phyloP scores from a whole-genome alignment of 169 alveolate genomes.

The Eimeria sp. region DNA sequence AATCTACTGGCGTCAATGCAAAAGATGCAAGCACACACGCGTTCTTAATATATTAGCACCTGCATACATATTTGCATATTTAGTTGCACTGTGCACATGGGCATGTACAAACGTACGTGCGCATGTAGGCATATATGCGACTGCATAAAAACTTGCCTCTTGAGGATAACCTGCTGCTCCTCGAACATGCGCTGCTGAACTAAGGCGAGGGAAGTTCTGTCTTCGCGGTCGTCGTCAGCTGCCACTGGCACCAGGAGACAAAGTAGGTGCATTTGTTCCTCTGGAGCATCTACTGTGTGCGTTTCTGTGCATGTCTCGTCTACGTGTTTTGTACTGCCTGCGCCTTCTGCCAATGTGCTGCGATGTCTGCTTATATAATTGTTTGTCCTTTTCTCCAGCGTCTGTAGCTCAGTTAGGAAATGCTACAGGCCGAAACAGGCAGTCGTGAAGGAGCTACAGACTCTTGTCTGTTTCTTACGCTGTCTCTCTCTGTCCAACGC shows the following conservation, averaged over 20 bases:
- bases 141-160: background rate
- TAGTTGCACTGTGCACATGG: background rate
- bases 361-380: background rate
- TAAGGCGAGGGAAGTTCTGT: background rate
- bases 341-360: background rate
- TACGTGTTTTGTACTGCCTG: background rate
- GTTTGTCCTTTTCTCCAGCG: background rate
- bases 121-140: too few species aligned
- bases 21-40: background rate
- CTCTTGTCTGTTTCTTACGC: background rate
- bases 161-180: conserved; percentile 8
- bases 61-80: background rate
- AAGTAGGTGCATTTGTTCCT: background rate
- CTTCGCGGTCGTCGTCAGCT: background rate
- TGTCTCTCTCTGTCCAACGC: conserved; percentile 32
- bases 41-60: too few species aligned
- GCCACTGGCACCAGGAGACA: background rate
- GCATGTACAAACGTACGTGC: too few species aligned
- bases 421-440: background rate
- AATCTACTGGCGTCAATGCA: too few species aligned
- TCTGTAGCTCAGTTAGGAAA: background rate
- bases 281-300: background rate
- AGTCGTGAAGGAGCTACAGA: background rate
- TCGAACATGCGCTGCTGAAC: conserved; percentile 29
- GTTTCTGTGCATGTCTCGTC: background rate